Base-by-base conservation (phyloP, 306 rosid genomes). In the Arachis stenosperma region DNA sequence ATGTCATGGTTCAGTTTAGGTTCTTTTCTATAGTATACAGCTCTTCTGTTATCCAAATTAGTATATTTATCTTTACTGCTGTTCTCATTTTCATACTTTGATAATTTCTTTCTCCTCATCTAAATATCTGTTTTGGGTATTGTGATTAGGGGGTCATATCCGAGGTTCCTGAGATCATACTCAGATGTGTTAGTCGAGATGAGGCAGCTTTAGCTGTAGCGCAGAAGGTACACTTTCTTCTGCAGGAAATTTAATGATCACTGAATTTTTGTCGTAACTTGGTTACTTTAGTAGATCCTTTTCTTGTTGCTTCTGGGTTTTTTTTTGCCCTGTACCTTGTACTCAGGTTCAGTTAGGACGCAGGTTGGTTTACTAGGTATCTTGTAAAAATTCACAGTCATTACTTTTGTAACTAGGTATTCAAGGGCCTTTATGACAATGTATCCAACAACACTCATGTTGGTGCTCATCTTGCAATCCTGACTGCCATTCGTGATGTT, bases 181-280 rank as follows among this genome's bases (percentile, higher is more conserved):
- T 91, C 67, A 87, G 88, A 81, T 95, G 98, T 52, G 83, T 90
- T 52, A 90, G 99, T 81, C 91, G 98, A 69, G 99, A 95, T 76
- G 99, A 95, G 86, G 99, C 99, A 65, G 99, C 99, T 54, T 83
- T 95, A 82, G 99, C 99, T 75, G 97, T 95, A 78, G 97, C 99
- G 67, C 98, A 95, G 76, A 95, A 91, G 99, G 99, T 95, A 73
- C 9, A 50, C 37, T 62, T 5, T 59, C 17, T 72, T 76, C 37
- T 62, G 3, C 47, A 7, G 17, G 27, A 29, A 64, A 36, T 53
- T 37, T 59, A 66, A 47, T 65, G 53, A 3, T 43, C 70, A 15
- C 51, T 46, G 48, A 64, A 69, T 30, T 37, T 51, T 10, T 61
- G 11, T 33, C 17, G 13, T 51, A 37, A 51, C 41, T 75, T 55